These are phyloP conservation scores for Populus euphratica DNA, from an alignment of 345 rosid genomes.

Conservation along the genomic window DNA sequence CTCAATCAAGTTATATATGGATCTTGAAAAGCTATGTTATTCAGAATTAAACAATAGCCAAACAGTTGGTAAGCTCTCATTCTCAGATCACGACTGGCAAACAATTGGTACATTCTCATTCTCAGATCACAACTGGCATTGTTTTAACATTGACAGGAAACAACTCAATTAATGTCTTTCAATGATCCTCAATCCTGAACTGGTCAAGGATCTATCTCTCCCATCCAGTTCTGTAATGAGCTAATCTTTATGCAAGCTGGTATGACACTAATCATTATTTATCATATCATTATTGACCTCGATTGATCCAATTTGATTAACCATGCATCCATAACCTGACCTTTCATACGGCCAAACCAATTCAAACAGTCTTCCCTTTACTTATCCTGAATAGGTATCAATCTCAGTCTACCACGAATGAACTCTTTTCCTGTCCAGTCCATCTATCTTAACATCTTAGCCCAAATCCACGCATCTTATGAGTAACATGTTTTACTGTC, in stretches of 20 bases:
- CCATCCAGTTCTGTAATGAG: background rate
- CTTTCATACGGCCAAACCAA: background rate
- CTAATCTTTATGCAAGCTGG: background rate
- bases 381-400: too few species aligned
- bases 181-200: background rate
- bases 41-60: background rate
- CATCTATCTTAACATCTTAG: too few species aligned
- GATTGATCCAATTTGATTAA: background rate
- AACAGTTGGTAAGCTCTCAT: background rate
- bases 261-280: background rate
- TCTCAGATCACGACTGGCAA: background rate
- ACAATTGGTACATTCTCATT: background rate
- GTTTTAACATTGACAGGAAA: background rate
- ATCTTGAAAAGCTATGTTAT: background rate
- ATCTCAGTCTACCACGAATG: too few species aligned
- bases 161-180: background rate
- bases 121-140: background rate
- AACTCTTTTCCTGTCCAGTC: too few species aligned
- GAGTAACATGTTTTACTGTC: too few species aligned
- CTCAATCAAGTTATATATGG: background rate
- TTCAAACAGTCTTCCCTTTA: too few species aligned
- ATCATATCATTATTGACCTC: background rate
- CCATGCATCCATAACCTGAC: background rate
- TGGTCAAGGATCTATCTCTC: background rate
- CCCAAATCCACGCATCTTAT: too few species aligned